These are phyloP conservation scores for Cyclotella distinguenda DNA, from an alignment of 108 stramenopile genomes.

Conservation along the genomic window DNA sequence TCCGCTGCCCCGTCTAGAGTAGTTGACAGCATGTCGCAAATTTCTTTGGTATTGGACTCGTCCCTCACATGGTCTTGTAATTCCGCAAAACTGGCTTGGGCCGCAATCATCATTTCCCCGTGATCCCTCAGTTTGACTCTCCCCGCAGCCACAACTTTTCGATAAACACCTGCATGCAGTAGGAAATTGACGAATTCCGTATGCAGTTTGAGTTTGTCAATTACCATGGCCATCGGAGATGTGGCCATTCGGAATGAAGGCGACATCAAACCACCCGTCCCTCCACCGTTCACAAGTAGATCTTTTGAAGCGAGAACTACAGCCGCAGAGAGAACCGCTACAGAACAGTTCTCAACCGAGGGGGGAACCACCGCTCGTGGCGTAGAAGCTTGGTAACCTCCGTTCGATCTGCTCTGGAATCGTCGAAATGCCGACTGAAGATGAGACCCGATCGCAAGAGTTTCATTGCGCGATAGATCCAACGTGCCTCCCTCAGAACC, in stretches of 20 bases:
- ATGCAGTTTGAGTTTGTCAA: slow-evolving; percentile 32
- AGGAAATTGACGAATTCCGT: slow-evolving; percentile 35
- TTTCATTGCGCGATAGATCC: slow-evolving; percentile 11
- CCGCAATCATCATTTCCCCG: slow-evolving; percentile 37
- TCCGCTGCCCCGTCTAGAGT: slow-evolving; percentile 22
- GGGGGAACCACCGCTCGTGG: slow-evolving; percentile 29
- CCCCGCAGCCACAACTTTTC: slow-evolving; percentile 19
- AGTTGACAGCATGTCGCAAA: slow-evolving; percentile 3
- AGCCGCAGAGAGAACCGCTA: slow-evolving; percentile 32
- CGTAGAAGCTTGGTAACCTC: background rate
- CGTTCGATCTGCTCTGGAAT: slow-evolving; percentile 9
- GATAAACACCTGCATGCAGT: slow-evolving; percentile 32
- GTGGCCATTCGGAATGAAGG: slow-evolving; percentile 1
- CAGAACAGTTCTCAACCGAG: slow-evolving; percentile 24
- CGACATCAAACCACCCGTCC: background rate
- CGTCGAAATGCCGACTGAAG: slow-evolving; percentile 33
- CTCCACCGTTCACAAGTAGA: background rate
- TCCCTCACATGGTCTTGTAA: slow-evolving; percentile 16
- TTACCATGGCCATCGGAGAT: slow-evolving; percentile 7
- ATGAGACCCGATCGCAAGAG: slow-evolving; percentile 31
- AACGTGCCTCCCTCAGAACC: background rate
- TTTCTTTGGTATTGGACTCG: background rate
- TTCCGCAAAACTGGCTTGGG: slow-evolving; percentile 15
- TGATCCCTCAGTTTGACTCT: slow-evolving; percentile 37
- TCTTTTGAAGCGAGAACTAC: slow-evolving; percentile 30